Conservation (phyloP, 1,139 yeast genomes). For the Yamadazyma jaroonii region DNA sequence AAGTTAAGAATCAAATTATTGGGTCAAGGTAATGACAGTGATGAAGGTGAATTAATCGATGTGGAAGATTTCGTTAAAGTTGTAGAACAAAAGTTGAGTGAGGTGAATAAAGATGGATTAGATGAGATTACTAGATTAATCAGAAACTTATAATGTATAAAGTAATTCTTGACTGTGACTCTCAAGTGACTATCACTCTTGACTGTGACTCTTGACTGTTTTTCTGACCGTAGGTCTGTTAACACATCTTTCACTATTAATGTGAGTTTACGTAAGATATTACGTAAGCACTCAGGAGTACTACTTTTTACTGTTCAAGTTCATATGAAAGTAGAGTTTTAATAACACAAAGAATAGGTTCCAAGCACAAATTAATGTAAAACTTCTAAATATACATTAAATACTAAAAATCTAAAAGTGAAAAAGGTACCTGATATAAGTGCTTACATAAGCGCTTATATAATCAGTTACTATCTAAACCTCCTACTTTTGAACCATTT, state of each 20-base stretch:
- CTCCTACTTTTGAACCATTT: slow-evolving; percentile 25
- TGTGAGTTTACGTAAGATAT: too few species aligned
- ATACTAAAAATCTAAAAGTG: too few species aligned
- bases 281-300: too few species aligned
- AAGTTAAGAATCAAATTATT: slow-evolving; percentile 79
- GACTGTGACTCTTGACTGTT: too few species aligned
- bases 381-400: too few species aligned
- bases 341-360: too few species aligned
- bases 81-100: slow-evolving; percentile 53
- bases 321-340: too few species aligned
- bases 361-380: too few species aligned
- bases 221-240: too few species aligned
- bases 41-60: slow-evolving; percentile 77
- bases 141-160: slow-evolving; percentile 30
- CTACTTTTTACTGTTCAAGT: too few species aligned
- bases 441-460: not conserved
- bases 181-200: too few species aligned
- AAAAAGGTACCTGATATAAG: not conserved
- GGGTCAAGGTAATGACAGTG: slow-evolving; percentile 86
- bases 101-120: slow-evolving; percentile 43
- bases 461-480: slow-evolving; percentile 15
- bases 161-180: not conserved
- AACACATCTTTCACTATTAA: too few species aligned
- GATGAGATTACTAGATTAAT: slow-evolving; percentile 60
- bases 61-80: slow-evolving; percentile 54